Conservation (phyloP, 2,329 filamentous ascomycete species). For the Pseudogymnoascus sp. region DNA sequence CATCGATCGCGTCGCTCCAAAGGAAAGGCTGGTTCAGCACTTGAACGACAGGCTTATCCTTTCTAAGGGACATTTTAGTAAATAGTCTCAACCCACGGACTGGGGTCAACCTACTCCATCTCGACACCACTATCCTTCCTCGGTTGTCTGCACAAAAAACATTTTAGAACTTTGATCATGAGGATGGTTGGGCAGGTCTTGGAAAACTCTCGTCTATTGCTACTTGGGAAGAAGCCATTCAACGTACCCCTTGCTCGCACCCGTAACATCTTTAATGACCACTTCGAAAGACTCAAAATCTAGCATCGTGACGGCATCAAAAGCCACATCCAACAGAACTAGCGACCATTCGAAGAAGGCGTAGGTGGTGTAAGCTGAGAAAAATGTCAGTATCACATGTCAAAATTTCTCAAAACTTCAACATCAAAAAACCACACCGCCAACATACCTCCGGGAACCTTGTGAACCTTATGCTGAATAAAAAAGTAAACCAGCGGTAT, state of each 20-base stretch:
- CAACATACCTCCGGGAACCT: conserved; percentile 74
- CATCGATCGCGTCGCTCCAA: conserved; percentile 67
- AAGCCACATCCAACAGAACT: conserved; percentile 89
- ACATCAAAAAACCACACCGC: background rate
- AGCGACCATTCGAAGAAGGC: conserved; percentile 97
- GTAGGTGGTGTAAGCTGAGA: conserved; percentile 86
- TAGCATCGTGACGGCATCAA: conserved; percentile 87
- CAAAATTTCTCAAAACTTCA: background rate
- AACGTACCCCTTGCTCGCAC: conserved; percentile 96
- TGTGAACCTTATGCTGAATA: conserved; percentile 97
- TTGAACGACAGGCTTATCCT: conserved; percentile 60
- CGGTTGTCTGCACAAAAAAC: conserved; percentile 30
- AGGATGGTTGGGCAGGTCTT: conserved; percentile 19
- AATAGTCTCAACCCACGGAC: conserved; percentile 20
- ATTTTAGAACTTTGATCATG: conserved; percentile 23
- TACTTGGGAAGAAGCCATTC: conserved; percentile 92
- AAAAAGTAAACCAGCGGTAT: conserved; percentile 93
- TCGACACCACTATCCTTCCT: conserved; percentile 47
- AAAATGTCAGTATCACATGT: conserved; percentile 19
- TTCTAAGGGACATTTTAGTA: conserved; percentile 44
- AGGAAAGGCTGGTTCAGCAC: conserved; percentile 66
- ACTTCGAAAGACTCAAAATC: conserved; percentile 89
- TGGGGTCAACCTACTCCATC: conserved; percentile 57
- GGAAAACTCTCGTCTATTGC: conserved; percentile 43
- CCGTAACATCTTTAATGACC: conserved; percentile 79